Evolutionary conservation across 331 rosid genomes (phyloP).

Genomic region (Acacia pycnantha): DNA sequence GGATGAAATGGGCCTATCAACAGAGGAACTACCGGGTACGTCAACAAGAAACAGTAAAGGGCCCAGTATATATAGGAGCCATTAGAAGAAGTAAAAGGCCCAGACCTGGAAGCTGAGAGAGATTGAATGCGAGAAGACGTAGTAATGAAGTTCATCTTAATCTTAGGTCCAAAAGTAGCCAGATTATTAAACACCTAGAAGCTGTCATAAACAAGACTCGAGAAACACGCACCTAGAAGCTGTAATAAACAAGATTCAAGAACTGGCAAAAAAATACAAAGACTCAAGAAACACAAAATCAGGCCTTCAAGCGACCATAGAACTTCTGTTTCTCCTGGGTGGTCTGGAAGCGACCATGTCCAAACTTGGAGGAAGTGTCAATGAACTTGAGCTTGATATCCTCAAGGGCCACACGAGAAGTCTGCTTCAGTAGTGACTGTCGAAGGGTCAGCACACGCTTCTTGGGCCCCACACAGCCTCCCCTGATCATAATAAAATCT

Average conservation of each 20-base stretch:
- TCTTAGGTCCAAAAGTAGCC: not conserved
- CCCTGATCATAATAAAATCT: constrained; percentile 62
- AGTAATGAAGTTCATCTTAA: too few relatives aligned
- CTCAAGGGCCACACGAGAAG: constrained; percentile 68
- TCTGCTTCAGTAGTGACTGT: constrained; percentile 70
- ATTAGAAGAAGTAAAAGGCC: too few relatives aligned
- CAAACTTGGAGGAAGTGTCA: constrained; percentile 76
- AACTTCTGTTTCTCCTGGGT: constrained; percentile 67
- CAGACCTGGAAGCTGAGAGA: too few relatives aligned
- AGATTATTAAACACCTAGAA: not conserved
- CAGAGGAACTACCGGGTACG: too few relatives aligned
- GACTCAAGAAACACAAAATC: not conserved
- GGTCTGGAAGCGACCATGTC: constrained; percentile 87
- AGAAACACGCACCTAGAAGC: too few relatives aligned
- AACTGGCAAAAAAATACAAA: too few relatives aligned
- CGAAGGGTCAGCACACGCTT: constrained; percentile 72
- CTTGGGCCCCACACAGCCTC: constrained; percentile 72
- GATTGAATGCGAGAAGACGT: too few relatives aligned
- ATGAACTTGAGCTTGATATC: constrained; percentile 73
- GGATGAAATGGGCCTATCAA: too few relatives aligned
- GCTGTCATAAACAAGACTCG: too few relatives aligned
- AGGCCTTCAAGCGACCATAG: constrained; percentile 65
- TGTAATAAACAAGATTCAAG: not conserved
- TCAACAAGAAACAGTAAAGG: too few relatives aligned
- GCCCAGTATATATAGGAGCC: too few relatives aligned